Percentiles rank a stretch among this genome's conserved stretches.
phyloP scores from a whole-genome alignment of 2,329 filamentous ascomycete genomes.

The Colletotrichum higginsianum region DNA sequence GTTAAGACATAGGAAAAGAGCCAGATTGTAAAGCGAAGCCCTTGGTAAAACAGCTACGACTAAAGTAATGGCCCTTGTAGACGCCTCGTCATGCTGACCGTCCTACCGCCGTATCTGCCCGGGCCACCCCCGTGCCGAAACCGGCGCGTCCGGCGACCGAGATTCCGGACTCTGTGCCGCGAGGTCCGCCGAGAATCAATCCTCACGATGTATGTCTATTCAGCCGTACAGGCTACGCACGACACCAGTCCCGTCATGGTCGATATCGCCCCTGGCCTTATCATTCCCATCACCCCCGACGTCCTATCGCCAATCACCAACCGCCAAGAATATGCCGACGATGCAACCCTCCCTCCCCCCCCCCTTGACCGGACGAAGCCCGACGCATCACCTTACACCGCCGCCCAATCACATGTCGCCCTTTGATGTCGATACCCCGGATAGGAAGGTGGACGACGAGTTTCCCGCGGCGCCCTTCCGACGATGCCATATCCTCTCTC shows the following conservation, averaged over 20 bases:
- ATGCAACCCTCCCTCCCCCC: not conserved
- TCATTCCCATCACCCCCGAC: not conserved
- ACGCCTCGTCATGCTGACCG: not conserved
- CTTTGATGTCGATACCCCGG: not conserved
- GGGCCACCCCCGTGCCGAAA: constrained; percentile 3
- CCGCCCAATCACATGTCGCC: not conserved
- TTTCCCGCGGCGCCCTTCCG: constrained; percentile 35
- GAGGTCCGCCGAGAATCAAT: not conserved
- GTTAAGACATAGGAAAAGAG: no score
- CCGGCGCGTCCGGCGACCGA: not conserved
- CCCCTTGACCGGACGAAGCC: constrained; percentile 1
- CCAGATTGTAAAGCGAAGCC: no score
- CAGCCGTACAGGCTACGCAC: no score
- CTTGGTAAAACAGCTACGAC: no score
- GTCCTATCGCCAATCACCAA: not conserved
- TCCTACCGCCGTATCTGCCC: not conserved
- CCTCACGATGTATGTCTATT: not conserved
- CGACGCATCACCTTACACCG: not conserved
- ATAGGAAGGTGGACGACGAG: constrained; percentile 13
- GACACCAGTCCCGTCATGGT: not conserved
- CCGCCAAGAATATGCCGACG: constrained; percentile 1
- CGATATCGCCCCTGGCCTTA: not conserved
- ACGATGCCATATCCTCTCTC: not conserved
- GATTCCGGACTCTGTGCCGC: not conserved
- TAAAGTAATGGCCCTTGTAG: not conserved